Percentiles rank a stretch among this genome's conserved stretches.
Conservation (phyloP, 106 monocot species). For the Alisma plantagoaquatica region DNA sequence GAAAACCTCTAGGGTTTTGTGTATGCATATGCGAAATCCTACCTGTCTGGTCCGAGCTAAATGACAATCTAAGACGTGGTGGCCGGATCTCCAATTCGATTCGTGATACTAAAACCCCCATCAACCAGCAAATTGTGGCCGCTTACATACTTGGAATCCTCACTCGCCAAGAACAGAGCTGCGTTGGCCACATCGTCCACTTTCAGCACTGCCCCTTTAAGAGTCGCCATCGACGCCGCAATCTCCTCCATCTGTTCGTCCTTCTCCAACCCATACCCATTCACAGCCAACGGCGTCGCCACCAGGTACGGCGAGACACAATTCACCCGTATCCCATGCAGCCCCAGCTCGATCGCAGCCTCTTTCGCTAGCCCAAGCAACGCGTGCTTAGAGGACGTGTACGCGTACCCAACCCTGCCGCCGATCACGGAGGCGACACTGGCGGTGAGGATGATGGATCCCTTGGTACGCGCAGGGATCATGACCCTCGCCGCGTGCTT, state of each 20-base stretch:
- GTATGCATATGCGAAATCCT: too few species aligned
- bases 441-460: conserved; percentile 1
- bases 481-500: conserved; percentile 11
- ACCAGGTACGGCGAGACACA: conserved; percentile 5
- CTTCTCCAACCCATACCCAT: neutral
- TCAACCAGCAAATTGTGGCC: too few species aligned
- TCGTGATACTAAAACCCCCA: too few species aligned
- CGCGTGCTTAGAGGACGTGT: conserved; percentile 7
- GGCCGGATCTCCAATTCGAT: too few species aligned
- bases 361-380: conserved; percentile 6
- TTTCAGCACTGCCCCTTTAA: conserved; percentile 13
- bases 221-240: neutral
- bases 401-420: neutral
- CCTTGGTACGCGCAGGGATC: too few species aligned
- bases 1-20: too few species aligned
- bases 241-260: conserved; percentile 4
- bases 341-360: conserved; percentile 6
- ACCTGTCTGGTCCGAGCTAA: too few species aligned
- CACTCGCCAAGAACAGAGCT: too few species aligned
- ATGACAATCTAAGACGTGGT: too few species aligned
- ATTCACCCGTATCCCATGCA: conserved; percentile 3
- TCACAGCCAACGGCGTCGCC: conserved; percentile 13
- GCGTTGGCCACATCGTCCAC: conserved; percentile 22
- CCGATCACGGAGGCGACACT: neutral
- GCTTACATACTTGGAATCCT: too few species aligned